These are phyloP conservation scores for Plasmodium cynomolgi DNA, from an alignment of 169 alveolate species.

Conservation along the genomic window DNA sequence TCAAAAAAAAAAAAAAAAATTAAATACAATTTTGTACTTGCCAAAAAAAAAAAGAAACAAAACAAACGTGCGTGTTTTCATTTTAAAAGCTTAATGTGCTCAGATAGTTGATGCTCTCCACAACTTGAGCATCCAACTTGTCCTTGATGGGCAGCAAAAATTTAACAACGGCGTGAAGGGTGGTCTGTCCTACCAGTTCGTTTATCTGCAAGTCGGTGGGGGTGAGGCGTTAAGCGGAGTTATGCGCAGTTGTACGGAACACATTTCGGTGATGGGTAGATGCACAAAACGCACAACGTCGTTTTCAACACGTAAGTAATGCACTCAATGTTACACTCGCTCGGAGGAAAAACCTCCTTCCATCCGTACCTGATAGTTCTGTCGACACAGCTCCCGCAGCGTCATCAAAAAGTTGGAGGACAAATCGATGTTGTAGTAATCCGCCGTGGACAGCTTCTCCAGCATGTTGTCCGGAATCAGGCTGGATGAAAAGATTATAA, in stretches of 20 bases:
- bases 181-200: slow-evolving; percentile 48
- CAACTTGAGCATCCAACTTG: slow-evolving; percentile 64
- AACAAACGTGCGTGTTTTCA: background rate
- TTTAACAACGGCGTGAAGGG: slow-evolving; percentile 37
- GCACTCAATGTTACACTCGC: background rate
- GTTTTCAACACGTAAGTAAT: background rate
- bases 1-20: background rate
- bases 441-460: slow-evolving; percentile 70
- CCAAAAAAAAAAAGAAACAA: background rate
- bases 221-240: background rate
- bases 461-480: slow-evolving; percentile 59
- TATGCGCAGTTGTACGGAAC: background rate
- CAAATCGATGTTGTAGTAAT: slow-evolving; percentile 61
- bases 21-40: background rate
- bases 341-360: background rate
- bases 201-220: slow-evolving; percentile 31
- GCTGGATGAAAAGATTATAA: slow-evolving; percentile 48
- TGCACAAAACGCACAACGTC: background rate
- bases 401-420: slow-evolving; percentile 68
- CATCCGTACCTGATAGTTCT: slow-evolving; percentile 45
- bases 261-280: background rate
- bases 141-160: slow-evolving; percentile 70
- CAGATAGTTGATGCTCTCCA: slow-evolving; percentile 68
- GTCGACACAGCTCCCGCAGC: slow-evolving; percentile 44
- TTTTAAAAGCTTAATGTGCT: slow-evolving; percentile 32